Base-by-base conservation (phyloP, 1,284 basidiomycete genomes). In the Cutaneotrichosporon sp. region DNA sequence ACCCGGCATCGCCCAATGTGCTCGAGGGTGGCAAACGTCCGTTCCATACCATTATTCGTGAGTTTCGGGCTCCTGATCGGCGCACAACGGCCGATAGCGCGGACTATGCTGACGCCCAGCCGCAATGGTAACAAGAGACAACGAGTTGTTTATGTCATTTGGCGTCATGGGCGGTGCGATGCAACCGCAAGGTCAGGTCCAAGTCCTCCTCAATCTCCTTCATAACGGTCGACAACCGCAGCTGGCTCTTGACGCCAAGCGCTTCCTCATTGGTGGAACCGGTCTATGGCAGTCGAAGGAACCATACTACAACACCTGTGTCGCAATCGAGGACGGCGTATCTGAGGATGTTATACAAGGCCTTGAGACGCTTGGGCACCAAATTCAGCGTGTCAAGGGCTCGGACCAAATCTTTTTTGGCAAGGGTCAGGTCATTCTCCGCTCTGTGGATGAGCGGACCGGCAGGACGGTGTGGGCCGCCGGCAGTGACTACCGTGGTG, bases 31-130 rank as follows among this genome's bases (percentile, higher is more conserved):
- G 86, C 7, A 96, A 96, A 76, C 80, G 90, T 16, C 91, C 92
- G 3, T 96, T 93, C 71, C 92, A 97, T 69, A 97, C 92, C 6
- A 97, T 96, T 65, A 93, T 94, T 57, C 54, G 47, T 41, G 38
- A 31, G 47, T 49, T n/a, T 5, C 5, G 16, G 4, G 7, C 14
- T 22, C n/a, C n/a, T n/a, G n/a, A n/a, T n/a, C n/a, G n/a, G n/a
- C n/a, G n/a, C n/a, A n/a, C n/a, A n/a, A n/a, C n/a, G n/a, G n/a
- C n/a, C n/a, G n/a, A n/a, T n/a, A n/a, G n/a, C n/a, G n/a, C n/a
- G n/a, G 8, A 7, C 29, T 12, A 24, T 12, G 19, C 29, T 41
- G 27, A 41, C 29, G 5, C 5, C 10, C 37, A 63, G 49, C 94
- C 6, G 89, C 88, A 3, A 81, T 96, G 77, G 92, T 84, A 0